Conservation (phyloP, 768 basidiomycete genomes). For the Suillus subalutaceus region DNA sequence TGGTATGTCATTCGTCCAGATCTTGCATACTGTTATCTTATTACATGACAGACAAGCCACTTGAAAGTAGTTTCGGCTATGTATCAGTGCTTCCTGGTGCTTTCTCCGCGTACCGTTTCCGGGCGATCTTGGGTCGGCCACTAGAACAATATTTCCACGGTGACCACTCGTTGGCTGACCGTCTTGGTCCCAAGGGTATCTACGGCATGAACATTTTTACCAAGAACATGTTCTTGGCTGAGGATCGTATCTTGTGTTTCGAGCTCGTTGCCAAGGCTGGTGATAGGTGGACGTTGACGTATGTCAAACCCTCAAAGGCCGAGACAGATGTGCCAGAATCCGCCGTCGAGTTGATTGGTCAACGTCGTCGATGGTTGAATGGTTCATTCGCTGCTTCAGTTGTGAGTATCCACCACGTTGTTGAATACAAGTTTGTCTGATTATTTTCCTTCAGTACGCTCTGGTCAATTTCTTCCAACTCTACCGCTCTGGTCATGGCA, state of each 20-base stretch:
- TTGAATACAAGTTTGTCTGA: background rate
- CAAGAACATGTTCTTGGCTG: conserved; percentile 90
- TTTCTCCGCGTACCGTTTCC: conserved; percentile 95
- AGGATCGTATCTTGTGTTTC: conserved; percentile 97
- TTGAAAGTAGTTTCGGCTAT: conserved; percentile 95
- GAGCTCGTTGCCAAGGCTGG: conserved; percentile 91
- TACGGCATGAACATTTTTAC: conserved; percentile 98
- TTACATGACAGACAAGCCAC: conserved; percentile 70
- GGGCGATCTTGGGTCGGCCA: conserved; percentile 87
- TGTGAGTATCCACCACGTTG: conserved; percentile 45
- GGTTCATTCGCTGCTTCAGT: conserved; percentile 94
- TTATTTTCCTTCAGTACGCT: conserved; percentile 61
- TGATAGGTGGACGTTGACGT: conserved; percentile 85
- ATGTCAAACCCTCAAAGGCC: conserved; percentile 94
- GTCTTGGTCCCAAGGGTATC: conserved; percentile 91
- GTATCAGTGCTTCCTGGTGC: conserved; percentile 95
- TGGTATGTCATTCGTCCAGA: conserved; percentile 42
- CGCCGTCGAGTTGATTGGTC: conserved; percentile 92
- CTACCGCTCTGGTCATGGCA: conserved; percentile 84
- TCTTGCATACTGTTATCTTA: conserved; percentile 16
- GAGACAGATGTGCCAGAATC: conserved; percentile 96
- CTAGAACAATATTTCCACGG: conserved; percentile 87
- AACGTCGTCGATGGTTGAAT: conserved; percentile 95
- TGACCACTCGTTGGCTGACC: conserved; percentile 88
- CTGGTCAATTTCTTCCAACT: conserved; percentile 92